Percentiles rank a stretch among this genome's conserved stretches.
Conservation (phyloP, 2,329 filamentous ascomycete genomes). For the Penicillium brevicompactum region DNA sequence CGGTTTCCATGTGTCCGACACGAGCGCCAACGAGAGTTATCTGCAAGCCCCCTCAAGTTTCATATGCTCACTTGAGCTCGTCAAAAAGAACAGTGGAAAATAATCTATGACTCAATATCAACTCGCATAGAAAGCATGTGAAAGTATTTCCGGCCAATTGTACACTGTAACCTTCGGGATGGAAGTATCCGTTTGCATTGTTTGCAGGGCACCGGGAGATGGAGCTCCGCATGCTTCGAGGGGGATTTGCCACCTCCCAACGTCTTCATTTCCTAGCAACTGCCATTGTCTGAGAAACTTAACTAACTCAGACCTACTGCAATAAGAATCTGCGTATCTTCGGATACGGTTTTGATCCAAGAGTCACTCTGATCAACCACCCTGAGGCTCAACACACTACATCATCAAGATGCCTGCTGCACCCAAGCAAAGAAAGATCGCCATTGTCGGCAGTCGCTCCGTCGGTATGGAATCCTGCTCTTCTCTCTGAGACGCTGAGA, state of each 20-base stretch:
- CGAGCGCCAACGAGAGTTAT: background rate
- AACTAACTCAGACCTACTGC: background rate
- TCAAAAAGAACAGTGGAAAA: too few relatives aligned
- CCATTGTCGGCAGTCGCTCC: slow-evolving; percentile 91
- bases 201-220: slow-evolving; percentile 22
- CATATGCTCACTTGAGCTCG: too few relatives aligned
- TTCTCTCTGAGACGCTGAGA: background rate
- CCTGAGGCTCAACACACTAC: slow-evolving; percentile 1
- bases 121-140: background rate
- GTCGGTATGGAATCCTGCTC: slow-evolving; percentile 64
- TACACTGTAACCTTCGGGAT: background rate
- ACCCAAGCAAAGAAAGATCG: slow-evolving; percentile 89
- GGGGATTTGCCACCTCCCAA: slow-evolving; percentile 26
- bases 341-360: background rate
- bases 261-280: slow-evolving; percentile 6
- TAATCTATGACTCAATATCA: too few relatives aligned
- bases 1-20: background rate
- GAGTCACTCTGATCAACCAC: background rate
- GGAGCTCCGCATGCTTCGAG: slow-evolving; percentile 25
- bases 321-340: background rate
- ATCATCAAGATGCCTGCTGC: slow-evolving; percentile 62
- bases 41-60: background rate
- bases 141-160: background rate
- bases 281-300: slow-evolving; percentile 4
- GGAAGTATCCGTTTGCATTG: slow-evolving; percentile 24